Evolutionary conservation across 495 filamentous ascomycete species (phyloP).

Genomic region (Penicillium macrosclerotiorum): DNA sequence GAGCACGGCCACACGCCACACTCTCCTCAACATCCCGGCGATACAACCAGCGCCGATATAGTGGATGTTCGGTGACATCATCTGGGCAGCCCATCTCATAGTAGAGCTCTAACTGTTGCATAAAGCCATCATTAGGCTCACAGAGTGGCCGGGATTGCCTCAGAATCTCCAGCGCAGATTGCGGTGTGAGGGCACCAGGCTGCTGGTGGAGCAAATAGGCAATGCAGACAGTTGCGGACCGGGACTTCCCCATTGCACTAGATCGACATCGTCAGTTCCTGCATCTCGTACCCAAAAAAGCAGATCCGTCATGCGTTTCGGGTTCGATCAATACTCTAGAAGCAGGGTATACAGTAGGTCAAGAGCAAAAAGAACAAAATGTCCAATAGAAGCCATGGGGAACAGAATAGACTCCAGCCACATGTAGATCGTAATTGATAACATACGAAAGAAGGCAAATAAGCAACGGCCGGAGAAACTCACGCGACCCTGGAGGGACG

Average conservation of each 20-base stretch:
- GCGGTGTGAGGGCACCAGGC: slow-evolving; percentile 49
- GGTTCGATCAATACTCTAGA: not conserved
- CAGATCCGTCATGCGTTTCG: not conserved
- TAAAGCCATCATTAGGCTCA: slow-evolving; percentile 87
- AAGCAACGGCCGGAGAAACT: not conserved
- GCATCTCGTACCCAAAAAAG: slow-evolving; percentile 2
- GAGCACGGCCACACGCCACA: slow-evolving; percentile 66
- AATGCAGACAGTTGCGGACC: slow-evolving; percentile 78
- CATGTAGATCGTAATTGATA: slow-evolving; percentile 16
- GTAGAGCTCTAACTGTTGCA: slow-evolving; percentile 82
- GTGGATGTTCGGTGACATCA: slow-evolving; percentile 63
- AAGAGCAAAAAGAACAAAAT: slow-evolving; percentile 7
- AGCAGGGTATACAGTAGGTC: not conserved
- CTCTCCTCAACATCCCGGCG: slow-evolving; percentile 72
- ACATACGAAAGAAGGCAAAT: slow-evolving; percentile 5
- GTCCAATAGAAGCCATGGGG: slow-evolving; percentile 3
- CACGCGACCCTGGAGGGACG: not conserved
- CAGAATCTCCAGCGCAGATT: slow-evolving; percentile 61
- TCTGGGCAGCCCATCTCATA: slow-evolving; percentile 76
- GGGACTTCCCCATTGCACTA: slow-evolving; percentile 95
- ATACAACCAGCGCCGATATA: slow-evolving; percentile 89
- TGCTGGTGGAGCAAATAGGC: slow-evolving; percentile 78
- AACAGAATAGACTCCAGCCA: slow-evolving; percentile 10
- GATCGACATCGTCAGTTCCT: slow-evolving; percentile 26
- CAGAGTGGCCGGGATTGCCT: slow-evolving; percentile 65